Base-by-base conservation (phyloP, 2,329 filamentous ascomycete genomes). In the Elsinoe batatas region DNA sequence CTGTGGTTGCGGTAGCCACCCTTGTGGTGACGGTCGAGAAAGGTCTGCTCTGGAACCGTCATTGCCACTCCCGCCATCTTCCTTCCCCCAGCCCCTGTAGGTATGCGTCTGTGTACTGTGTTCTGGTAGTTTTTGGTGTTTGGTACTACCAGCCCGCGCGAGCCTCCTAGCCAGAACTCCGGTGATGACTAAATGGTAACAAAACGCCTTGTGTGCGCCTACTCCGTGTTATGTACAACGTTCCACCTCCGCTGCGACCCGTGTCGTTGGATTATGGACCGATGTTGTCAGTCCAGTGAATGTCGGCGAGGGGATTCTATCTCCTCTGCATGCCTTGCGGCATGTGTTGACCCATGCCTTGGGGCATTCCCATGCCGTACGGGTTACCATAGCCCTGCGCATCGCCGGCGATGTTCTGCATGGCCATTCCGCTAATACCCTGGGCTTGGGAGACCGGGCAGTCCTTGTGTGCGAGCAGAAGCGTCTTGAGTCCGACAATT, bases 381-480 rank as follows among this genome's bases (percentile, higher is more conserved):
- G 74, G 74, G 50, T 76, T 75, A 46, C 72, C 70, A 37, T 64
- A 69, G 51, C 73, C 69, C 56, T 72, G 71, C 13, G 63, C 62
- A 56, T 68, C 67, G 38, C 74, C 74, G 26, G 74, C 72, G 63
- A 77, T 74, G 61, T 71, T 71, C 60, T 75, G 74, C 71, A 77
- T 76, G 11, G 72, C 71, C 64, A 73, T 68, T 36, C 74, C 73
- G 30, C 70, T 71, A 35, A 93, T 74, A 3, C 87, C 86, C 69
- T 96, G 91, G 44, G 88, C 84, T 68, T 94, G 88, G 2, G 90
- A 90, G 6, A 97, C 87, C 0, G 91, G 89, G 63, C 93, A 97
- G 68, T 97, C 91, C 68, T 97, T 97, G 72, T 98, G 93, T 0
- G 91, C 91, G 18, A 97, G 78, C 2, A 98, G 77, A 0, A 97